These are phyloP conservation scores for Capsella bursapastoris DNA, from an alignment of 345 rosid genomes.

Conservation along the genomic window DNA sequence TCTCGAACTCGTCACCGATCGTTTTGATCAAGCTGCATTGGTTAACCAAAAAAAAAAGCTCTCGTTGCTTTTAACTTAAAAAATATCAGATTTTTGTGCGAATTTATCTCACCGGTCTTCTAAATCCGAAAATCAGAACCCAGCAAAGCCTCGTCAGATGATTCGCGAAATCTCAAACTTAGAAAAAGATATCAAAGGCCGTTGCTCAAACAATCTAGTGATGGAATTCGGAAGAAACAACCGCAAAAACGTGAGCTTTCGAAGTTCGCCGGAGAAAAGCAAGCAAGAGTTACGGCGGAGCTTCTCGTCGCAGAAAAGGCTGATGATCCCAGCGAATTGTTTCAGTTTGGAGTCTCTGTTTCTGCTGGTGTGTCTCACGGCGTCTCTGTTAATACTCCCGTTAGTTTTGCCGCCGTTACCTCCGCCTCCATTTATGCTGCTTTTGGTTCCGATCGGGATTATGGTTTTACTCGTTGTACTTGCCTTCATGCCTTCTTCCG, in stretches of 20 bases:
- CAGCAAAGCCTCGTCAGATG: conserved; percentile 4
- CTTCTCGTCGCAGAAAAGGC: conserved; percentile 45
- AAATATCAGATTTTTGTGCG: conserved; percentile 3
- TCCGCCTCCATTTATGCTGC: conserved; percentile 83
- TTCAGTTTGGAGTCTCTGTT: conserved; percentile 68
- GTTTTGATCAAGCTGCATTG: conserved; percentile 34
- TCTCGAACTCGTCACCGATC: conserved; percentile 1
- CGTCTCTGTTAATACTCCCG: conserved; percentile 71
- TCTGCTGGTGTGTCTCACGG: conserved; percentile 62
- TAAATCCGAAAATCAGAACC: background rate
- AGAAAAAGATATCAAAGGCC: conserved; percentile 17
- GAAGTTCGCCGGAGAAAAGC: conserved; percentile 25
- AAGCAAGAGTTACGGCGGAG: conserved; percentile 39
- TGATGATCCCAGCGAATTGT: conserved; percentile 49
- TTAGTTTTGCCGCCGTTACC: conserved; percentile 82
- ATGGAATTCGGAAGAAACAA: conserved; percentile 36
- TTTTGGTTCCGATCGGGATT: conserved; percentile 73
- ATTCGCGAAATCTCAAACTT: conserved; percentile 26
- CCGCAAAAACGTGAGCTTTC: conserved; percentile 22
- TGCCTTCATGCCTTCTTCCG: conserved; percentile 69
- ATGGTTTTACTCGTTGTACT: conserved; percentile 62
- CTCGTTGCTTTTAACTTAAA: background rate
- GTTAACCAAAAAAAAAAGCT: background rate
- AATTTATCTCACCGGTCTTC: background rate
- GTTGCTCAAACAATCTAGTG: conserved; percentile 18